Conservation (phyloP, 208 protist genomes). For the Wallacemonas rigidus region DNA sequence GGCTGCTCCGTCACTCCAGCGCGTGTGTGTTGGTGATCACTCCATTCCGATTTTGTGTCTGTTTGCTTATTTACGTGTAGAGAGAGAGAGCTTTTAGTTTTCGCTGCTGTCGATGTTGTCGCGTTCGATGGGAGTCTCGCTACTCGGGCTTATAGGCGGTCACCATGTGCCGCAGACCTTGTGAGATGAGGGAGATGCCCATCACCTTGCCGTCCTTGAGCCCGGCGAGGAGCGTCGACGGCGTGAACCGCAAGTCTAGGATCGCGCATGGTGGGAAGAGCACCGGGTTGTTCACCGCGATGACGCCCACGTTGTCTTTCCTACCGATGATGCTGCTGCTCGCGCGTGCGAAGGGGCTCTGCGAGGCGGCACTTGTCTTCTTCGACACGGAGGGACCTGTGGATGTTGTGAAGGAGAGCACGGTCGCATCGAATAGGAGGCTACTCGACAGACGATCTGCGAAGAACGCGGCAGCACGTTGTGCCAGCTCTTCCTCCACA, state of each 20-base stretch:
- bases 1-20: too few relatives aligned
- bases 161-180: slow-evolving; percentile 34
- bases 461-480: slow-evolving; percentile 10
- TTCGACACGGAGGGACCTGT: background rate
- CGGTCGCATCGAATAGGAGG: background rate
- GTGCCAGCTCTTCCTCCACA: slow-evolving; percentile 19
- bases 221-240: slow-evolving; percentile 80
- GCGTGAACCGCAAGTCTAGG: slow-evolving; percentile 67
- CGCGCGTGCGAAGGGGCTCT: background rate
- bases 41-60: too few relatives aligned
- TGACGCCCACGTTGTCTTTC: background rate
- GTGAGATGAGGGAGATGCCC: slow-evolving; percentile 59
- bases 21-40: too few relatives aligned
- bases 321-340: background rate
- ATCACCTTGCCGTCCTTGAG: slow-evolving; percentile 78
- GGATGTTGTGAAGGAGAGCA: slow-evolving; percentile 10
- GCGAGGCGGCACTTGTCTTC: background rate
- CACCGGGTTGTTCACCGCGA: background rate
- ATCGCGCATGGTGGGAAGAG: slow-evolving; percentile 32
- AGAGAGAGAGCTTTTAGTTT: background rate
- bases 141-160: slow-evolving; percentile 11
- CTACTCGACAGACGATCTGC: background rate
- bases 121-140: background rate
- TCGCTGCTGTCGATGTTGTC: slow-evolving; percentile 3
- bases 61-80: too few relatives aligned